phyloP scores from a whole-genome alignment of 495 filamentous ascomycete genomes.

The Neurospora pannonica region DNA sequence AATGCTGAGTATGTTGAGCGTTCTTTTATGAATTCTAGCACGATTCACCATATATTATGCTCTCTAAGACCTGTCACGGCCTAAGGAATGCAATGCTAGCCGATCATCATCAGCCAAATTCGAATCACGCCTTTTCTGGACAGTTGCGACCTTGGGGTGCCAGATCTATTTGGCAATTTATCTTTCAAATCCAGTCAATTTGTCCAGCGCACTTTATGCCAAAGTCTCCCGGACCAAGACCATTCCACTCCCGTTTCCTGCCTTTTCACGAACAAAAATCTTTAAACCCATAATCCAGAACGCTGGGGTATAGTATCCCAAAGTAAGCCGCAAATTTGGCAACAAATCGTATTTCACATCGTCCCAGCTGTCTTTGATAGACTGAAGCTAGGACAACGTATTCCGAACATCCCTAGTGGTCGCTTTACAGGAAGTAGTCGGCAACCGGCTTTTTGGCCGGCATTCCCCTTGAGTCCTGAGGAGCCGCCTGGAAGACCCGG shows the following conservation, averaged over 20 bases:
- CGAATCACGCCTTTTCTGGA: background rate
- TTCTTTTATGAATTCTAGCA: background rate
- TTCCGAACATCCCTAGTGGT: background rate
- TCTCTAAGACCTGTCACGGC: background rate
- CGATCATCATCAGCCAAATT: background rate
- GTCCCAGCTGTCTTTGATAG: background rate
- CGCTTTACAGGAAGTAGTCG: slow-evolving; percentile 76
- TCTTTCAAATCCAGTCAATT: background rate
- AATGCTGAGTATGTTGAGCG: background rate
- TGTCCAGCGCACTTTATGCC: background rate
- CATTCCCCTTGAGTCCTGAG: slow-evolving; percentile 95
- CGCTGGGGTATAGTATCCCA: background rate
- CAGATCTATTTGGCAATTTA: background rate
- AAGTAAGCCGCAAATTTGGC: background rate
- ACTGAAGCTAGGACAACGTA: background rate
- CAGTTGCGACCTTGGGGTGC: background rate
- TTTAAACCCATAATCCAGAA: background rate
- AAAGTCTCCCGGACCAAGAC: background rate
- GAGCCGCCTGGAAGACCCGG: slow-evolving; percentile 91
- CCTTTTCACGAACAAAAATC: background rate
- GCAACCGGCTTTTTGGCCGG: slow-evolving; percentile 97
- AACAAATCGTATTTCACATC: background rate
- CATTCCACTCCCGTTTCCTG: background rate
- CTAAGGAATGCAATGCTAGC: background rate
- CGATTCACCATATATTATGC: too few species aligned